Conservation (phyloP, 2,329 filamentous ascomycete species). For the Calonectria crousiana region DNA sequence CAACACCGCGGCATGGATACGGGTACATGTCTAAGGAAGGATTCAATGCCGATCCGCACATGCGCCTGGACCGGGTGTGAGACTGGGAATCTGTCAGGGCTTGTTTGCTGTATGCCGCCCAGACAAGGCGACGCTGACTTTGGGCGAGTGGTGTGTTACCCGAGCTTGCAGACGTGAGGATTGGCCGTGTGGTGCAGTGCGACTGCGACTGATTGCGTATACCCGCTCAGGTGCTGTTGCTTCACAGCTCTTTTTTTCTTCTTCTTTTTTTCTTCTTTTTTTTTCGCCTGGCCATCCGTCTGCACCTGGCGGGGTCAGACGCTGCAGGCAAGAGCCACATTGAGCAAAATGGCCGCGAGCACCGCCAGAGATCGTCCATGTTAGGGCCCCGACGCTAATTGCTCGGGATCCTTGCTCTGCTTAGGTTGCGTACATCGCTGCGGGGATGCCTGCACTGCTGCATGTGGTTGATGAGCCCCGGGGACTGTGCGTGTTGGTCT, state of each 20-base stretch:
- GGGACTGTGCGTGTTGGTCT: conserved; percentile 1
- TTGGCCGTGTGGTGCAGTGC: background rate
- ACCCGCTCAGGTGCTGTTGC: background rate
- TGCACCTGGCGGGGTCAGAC: background rate
- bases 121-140: background rate
- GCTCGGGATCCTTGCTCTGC: background rate
- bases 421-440: background rate
- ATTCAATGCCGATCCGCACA: conserved; percentile 3
- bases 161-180: background rate
- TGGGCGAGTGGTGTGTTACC: background rate
- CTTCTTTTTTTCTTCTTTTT: too few species aligned
- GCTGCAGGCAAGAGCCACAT: background rate
- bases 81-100: background rate
- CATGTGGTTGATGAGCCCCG: background rate
- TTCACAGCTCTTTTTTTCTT: background rate
- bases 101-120: background rate
- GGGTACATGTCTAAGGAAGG: conserved; percentile 1
- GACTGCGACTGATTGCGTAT: background rate
- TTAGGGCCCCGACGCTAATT: background rate
- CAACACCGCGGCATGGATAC: background rate
- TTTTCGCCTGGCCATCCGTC: background rate
- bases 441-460: background rate
- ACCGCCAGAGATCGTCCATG: background rate
- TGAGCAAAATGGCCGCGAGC: background rate
- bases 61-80: background rate